phyloP scores from a whole-genome alignment of 2,329 filamentous ascomycete genomes.

The Beauveria pseudobassiana region DNA sequence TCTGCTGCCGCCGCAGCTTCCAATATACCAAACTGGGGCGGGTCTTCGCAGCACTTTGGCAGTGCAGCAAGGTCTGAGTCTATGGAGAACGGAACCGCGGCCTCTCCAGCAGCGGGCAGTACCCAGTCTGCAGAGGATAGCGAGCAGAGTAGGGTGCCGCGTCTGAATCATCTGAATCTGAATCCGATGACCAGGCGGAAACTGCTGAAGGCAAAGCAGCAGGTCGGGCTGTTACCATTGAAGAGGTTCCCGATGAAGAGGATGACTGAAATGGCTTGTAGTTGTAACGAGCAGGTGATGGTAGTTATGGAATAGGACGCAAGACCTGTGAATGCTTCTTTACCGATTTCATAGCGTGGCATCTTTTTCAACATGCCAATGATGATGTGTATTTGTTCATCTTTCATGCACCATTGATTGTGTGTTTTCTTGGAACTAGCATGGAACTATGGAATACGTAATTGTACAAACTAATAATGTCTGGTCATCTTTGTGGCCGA shows the following conservation, averaged over 20 bases:
- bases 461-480: slow-evolving; percentile 1
- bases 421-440: not conserved
- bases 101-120: not conserved
- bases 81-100: not conserved
- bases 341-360: not conserved
- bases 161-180: slow-evolving; percentile 10
- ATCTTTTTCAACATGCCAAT: not conserved
- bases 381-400: not conserved
- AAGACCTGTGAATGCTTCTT: not conserved
- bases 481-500: not conserved
- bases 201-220: slow-evolving; percentile 29
- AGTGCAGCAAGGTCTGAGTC: slow-evolving; percentile 19
- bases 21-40: slow-evolving; percentile 42
- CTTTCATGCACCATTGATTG: not conserved
- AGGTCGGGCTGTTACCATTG: slow-evolving; percentile 38
- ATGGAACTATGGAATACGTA: not conserved
- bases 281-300: not conserved
- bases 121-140: not conserved
- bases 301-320: not conserved
- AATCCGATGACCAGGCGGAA: slow-evolving; percentile 12
- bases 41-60: slow-evolving; percentile 40
- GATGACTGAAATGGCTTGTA: slow-evolving; percentile 23
- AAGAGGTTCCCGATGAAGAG: slow-evolving; percentile 35
- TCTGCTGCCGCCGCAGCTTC: slow-evolving; percentile 35
- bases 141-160: not conserved